These are phyloP conservation scores for Delonix regia DNA, from an alignment of 306 rosid species.

Conservation along the genomic window DNA sequence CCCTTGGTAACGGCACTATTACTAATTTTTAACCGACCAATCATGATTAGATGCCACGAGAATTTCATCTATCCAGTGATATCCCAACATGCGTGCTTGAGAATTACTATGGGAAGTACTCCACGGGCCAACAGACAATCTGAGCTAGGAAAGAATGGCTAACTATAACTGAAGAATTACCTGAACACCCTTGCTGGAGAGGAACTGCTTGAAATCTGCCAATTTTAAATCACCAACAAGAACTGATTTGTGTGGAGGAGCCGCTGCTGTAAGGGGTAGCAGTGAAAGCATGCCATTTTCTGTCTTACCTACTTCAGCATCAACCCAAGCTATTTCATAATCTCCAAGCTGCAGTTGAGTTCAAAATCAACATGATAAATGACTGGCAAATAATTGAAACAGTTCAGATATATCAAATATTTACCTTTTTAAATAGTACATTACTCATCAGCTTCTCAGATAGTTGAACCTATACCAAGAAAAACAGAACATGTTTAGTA, in stretches of 20 bases:
- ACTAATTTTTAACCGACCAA: background rate
- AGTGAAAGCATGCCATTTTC: constrained; percentile 64
- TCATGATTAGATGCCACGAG: constrained; percentile 16
- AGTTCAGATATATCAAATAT: constrained; percentile 5
- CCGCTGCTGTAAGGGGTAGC: constrained; percentile 67
- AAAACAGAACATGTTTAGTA: constrained; percentile 32
- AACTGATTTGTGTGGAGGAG: constrained; percentile 83
- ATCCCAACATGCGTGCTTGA: background rate
- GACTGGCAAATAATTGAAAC: constrained; percentile 1
- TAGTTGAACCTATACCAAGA: constrained; percentile 75
- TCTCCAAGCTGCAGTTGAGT: constrained; percentile 75
- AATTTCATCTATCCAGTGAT: background rate
- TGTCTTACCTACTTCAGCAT: constrained; percentile 80
- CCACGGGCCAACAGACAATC: background rate
- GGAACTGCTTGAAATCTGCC: constrained; percentile 95
- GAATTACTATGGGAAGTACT: constrained; percentile 19
- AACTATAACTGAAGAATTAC: constrained; percentile 44
- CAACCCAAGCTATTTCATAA: constrained; percentile 90
- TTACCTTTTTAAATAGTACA: constrained; percentile 89
- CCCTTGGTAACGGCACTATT: constrained; percentile 12
- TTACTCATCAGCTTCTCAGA: constrained; percentile 94
- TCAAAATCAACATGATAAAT: constrained; percentile 27
- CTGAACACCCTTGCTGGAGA: constrained; percentile 87
- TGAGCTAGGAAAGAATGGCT: background rate
- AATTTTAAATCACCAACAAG: constrained; percentile 92